Base-by-base conservation (phyloP, 2,329 filamentous ascomycete genomes). In the Fusarium zealandicum region DNA sequence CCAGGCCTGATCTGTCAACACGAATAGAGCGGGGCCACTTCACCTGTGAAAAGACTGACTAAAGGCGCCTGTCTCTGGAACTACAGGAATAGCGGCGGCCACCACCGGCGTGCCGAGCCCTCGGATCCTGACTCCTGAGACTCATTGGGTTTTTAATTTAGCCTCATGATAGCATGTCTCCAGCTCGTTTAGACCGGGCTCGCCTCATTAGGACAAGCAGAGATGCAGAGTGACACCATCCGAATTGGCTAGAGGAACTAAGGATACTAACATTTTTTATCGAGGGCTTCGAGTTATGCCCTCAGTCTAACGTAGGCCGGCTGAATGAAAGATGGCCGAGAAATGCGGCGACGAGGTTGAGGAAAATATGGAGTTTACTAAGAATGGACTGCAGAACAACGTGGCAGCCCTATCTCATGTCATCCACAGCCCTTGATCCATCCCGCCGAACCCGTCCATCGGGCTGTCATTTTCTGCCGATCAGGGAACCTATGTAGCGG, bases 21-120 rank as follows among this genome's bases (percentile, higher is more conserved):
- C 59, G 59, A 61, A 62, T 51, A 61, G 58, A 48, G 48, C 58
- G 44, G 54, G 28, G 33, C 17, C 43, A 37, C 33, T 51, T 47
- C n/a, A 10, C 48, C 53, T 28, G 8, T 35, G 30, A 45, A 57
- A 52, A 25, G 37, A 31, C 45, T 18, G 18, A 54, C 49, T 11
- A 40, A 38, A 51, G 27, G 17, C 46, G 41, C 47, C 57, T 60
- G 27, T 41, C 45, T 48, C 36, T 52, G 47, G 43, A 39, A 61
- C 14, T 17, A 61, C 60, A 61, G 57, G 57, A 61, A 43, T 27
- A 27, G 46, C 43, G 20, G 37, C 28, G 36, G n/a, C 20, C 41
- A 16, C 25, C 7, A 12, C 20, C 22, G 37, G 20, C 6, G 13
- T 27, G n/a, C 22, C 37, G 37, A 14, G 22, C 31, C 14, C 20